Evolutionary conservation across 2,329 filamentous ascomycete species (phyloP), one percentile per base, ranked within the genome.

Genomic region (Penicillium sp.): DNA sequence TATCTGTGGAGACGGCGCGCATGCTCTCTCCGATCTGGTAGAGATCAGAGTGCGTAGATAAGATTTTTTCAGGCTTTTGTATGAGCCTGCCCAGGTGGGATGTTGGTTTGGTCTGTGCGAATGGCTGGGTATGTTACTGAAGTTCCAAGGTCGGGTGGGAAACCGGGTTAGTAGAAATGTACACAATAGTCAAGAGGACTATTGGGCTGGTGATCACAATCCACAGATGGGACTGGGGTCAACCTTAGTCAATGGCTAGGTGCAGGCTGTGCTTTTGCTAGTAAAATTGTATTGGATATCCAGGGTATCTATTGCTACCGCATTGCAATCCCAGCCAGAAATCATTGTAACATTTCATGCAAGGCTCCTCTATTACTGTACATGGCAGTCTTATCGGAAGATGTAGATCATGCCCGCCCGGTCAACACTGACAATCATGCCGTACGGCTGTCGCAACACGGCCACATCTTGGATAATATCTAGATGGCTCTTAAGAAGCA

Each of bases 361-460:
- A 33, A 33, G 31, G 31, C 13, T 16, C 31, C 19, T 11, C 19
- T 42, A 21, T 6, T 42, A 42, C 16, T 33, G 26, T 39, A 42
- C 27, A 48, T 29, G 5, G 21, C 14, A 33, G 14, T 33, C 49
- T 60, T 54, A 87, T 71, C 85, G 84, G 72, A 86, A 96, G 52
- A 97, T 87, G 81, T 95, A 96, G 46, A 98, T 87, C 72, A 93
- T 88, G 0, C 95, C 95, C 39, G 88, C 90, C 66, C 93, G 82
- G 79, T 99, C 95, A 53, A 90, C 93, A 64, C 90, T 96, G 49
- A 98, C 82, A 33, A 93, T 89, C 91, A 98, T 97, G 4, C 89
- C 90, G 74, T 96, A 97, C 24, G 95, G 95, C 62, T 85, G 82
- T 78, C 97, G 91, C 65, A 99, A 75, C 69, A 98, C 78, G n/a